A percentile compares a stretch with the other conserved stretches of the same genome.
Conservation (phyloP, 768 basidiomycete genomes). For the Dendrothele bispora region DNA sequence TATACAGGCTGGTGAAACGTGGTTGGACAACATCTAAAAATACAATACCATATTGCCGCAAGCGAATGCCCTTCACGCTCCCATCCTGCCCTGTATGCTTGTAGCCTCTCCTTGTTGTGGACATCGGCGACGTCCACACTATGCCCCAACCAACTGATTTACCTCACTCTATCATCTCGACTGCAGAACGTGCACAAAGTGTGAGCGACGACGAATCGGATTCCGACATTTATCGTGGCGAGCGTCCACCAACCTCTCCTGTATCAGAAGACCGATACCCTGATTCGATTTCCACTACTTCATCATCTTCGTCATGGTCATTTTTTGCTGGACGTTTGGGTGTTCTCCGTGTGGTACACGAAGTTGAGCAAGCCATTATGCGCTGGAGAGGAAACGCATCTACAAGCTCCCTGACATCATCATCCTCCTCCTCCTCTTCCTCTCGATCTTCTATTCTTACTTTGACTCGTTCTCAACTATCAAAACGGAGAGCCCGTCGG, state of each 20-base stretch:
- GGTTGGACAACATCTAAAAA: too few relatives aligned
- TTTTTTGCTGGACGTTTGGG: conserved; percentile 24
- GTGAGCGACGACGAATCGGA: too few relatives aligned
- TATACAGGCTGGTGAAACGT: too few relatives aligned
- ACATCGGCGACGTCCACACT: too few relatives aligned
- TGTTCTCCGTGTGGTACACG: conserved; percentile 32
- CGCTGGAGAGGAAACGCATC: conserved; percentile 46
- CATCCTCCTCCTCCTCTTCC: conserved; percentile 44
- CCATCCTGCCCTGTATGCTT: too few relatives aligned
- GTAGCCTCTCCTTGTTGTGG: too few relatives aligned
- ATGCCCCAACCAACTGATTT: too few relatives aligned
- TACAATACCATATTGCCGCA: too few relatives aligned
- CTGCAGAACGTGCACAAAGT: too few relatives aligned
- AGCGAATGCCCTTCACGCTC: too few relatives aligned
- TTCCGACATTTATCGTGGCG: conserved; percentile 6
- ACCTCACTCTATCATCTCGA: too few relatives aligned
- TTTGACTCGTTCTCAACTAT: conserved; percentile 36
- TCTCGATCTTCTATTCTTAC: conserved; percentile 43
- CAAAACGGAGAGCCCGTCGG: conserved; percentile 46
- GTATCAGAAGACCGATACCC: conserved; percentile 7
- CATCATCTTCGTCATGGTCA: conserved; percentile 37
- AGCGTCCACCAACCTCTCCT: conserved; percentile 6
- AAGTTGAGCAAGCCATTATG: conserved; percentile 42
- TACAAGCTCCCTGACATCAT: conserved; percentile 40
- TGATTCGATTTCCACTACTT: conserved; percentile 27